A percentile compares a stretch with the other conserved stretches of the same genome.
phyloP scores from a whole-genome alignment of 495 filamentous ascomycete genomes.

The Talaromyces proteolyticus region DNA sequence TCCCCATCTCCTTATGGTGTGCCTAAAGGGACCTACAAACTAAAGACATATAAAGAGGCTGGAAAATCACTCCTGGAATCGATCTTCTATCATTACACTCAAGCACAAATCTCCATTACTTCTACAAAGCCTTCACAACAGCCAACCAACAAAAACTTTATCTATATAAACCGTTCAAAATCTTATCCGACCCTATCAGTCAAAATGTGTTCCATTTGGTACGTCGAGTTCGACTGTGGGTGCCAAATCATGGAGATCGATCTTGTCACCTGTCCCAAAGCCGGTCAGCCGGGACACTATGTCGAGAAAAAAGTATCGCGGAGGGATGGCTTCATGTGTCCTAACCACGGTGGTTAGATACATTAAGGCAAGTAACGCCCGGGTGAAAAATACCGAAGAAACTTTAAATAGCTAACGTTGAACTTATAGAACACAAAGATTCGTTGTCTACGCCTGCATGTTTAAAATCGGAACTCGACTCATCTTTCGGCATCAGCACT shows the following conservation, averaged over 20 bases:
- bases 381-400: background rate
- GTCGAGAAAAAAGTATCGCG: constrained; percentile 30
- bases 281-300: constrained; percentile 26
- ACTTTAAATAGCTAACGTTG: background rate
- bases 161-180: no score
- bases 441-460: background rate
- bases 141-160: constrained; percentile 3
- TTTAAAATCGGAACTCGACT: background rate
- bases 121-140: background rate
- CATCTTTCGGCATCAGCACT: background rate
- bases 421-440: background rate
- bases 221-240: constrained; percentile 37
- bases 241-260: constrained; percentile 30
- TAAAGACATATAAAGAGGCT: constrained; percentile 5
- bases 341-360: constrained; percentile 27
- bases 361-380: background rate
- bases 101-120: background rate
- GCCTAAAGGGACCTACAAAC: background rate
- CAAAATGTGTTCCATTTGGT: constrained; percentile 38
- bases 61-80: background rate
- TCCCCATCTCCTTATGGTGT: background rate
- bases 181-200: background rate
- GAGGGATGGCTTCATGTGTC: constrained; percentile 32
- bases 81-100: constrained; percentile 12
- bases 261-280: constrained; percentile 31